Percentiles rank a stretch among this genome's conserved stretches.
Conservation (phyloP, 2,329 filamentous ascomycete genomes). For the Pyrenophora tritici-repentis region DNA sequence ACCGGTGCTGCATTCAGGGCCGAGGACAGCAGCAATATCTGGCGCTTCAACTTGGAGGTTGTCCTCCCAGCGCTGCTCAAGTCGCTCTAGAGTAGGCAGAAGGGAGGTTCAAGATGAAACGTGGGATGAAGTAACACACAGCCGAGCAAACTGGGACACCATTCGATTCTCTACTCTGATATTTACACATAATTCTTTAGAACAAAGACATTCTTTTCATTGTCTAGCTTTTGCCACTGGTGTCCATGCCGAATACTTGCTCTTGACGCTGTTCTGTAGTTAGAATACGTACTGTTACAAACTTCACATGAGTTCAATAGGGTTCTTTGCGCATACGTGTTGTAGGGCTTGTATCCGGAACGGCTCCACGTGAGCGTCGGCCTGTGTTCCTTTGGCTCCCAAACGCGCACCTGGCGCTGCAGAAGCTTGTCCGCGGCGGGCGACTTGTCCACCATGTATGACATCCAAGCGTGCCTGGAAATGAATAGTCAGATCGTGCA, state of each 20-base stretch:
- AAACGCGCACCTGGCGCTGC: constrained; percentile 68
- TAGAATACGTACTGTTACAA: constrained; percentile 7
- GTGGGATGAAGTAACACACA: too few relatives aligned
- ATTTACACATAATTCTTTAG: constrained; percentile 30
- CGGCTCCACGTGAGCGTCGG: constrained; percentile 76
- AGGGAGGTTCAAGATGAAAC: too few relatives aligned
- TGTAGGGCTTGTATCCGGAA: constrained; percentile 90
- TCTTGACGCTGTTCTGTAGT: constrained; percentile 50
- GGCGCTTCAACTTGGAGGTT: constrained; percentile 42
- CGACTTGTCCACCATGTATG: constrained; percentile 87
- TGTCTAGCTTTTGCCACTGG: constrained; percentile 53
- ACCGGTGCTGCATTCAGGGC: constrained; percentile 25
- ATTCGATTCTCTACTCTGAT: constrained; percentile 13
- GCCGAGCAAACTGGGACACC: not conserved
- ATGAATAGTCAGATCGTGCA: constrained; percentile 4
- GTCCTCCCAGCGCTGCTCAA: constrained; percentile 1
- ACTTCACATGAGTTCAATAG: not conserved
- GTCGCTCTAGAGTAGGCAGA: not conserved
- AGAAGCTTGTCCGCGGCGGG: constrained; percentile 77
- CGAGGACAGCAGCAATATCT: constrained; percentile 25
- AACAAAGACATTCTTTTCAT: constrained; percentile 24
- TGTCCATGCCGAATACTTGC: constrained; percentile 56
- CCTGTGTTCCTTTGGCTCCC: constrained; percentile 75
- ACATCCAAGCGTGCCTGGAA: constrained; percentile 88
- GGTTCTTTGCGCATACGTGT: constrained; percentile 71